Evolutionary conservation across 176 grass and related monocot species (phyloP), one percentile per base, ranked within the genome.

Genomic region (Cymbopogon citratus): DNA sequence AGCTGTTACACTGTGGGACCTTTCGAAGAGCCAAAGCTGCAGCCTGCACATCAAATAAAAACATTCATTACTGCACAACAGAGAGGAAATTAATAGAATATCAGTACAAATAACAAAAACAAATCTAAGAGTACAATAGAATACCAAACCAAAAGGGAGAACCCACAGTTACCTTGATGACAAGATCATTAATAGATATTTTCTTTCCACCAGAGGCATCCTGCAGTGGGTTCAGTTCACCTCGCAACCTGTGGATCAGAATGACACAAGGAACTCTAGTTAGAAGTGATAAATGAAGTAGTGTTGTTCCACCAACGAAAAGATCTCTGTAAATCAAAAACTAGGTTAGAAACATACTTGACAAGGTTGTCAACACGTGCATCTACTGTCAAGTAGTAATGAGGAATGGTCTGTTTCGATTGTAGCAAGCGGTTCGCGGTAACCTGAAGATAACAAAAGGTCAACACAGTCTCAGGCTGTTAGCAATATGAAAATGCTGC

Each of bases 341-440:
- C 63, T 21, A 49, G 40, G 60, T 10, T 61, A 26, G 15, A 63
- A 91, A 70, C 81, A 87, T 94, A 98, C 92, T 89, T 87, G 75
- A 94, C 87, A 76, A 98, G 90, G 43, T 94, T 93, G 79, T 98
- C 95, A 25, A 94, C 95, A 69, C 88, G 43, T 31, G 88, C 70
- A 49, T 98, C 92, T 51, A 94, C 90, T 84, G 90, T 92, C 81
- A 98, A 85, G 81, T 98, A 98, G 79, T 98, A 98, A 85, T 98
- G 95, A 24, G 95, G 95, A 71, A 98, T 98, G 39, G 95, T 94
- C 65, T 93, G 90, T 67, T 98, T 98, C 26, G 95, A 98, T 52
- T 81, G 79, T 44, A 98, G 78, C 49, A 98, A 85, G 51, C 92
- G 88, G 41, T 89, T 86, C 8, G 92, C 95, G 0, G 95, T 98